Evolutionary conservation across 768 basidiomycete genomes (phyloP), one percentile per base, ranked within the genome.

Genomic region (Neoboletus magnificus): DNA sequence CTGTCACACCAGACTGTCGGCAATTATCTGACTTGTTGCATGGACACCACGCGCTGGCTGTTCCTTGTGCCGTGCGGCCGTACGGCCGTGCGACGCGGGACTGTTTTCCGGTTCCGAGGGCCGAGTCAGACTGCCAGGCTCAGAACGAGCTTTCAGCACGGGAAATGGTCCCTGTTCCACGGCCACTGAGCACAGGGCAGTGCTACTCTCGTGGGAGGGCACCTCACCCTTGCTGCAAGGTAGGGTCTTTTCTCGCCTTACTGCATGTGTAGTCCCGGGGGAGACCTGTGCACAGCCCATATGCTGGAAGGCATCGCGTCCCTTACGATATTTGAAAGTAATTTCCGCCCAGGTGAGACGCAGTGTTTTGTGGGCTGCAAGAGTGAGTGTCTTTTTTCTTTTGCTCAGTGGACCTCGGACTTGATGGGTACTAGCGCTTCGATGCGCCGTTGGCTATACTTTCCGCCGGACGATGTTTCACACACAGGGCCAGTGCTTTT

Each of bases 51-150:
- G 46, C 50, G 52, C 39, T 39, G 52, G 56, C 32, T 37, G 51
- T 50, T 33, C 29, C 33, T 59, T 49, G 50, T 53, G 53, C 47
- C 50, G 25, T 51, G 27, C 54, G 22, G 45, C 47, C 50, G 25
- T 51, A 23, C 54, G 22, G 45, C 42, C 51, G 49, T 52, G 48
- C 50, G 54, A 48, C 35, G 43, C 41, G 16, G 42, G 20, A 16
- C 6, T 53, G 52, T 54, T 44, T 33, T 57, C 55, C 68, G 63
- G 66, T 52, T 58, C 68, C 66, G 67, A 67, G 60, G 62, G 42
- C 27, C 56, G 37, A 50, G 54, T 23, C 61, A 52, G 57, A 59
- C 56, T 35, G 45, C 47, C 32, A 62, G 50, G 45, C 36, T 56
- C 23, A 35, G 40, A 37, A 33, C 32, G 33, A 53, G 58, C 44